These are phyloP conservation scores for Parsonsia alboflavescens DNA, from an alignment of 257 asterid species.

Conservation along the genomic window DNA sequence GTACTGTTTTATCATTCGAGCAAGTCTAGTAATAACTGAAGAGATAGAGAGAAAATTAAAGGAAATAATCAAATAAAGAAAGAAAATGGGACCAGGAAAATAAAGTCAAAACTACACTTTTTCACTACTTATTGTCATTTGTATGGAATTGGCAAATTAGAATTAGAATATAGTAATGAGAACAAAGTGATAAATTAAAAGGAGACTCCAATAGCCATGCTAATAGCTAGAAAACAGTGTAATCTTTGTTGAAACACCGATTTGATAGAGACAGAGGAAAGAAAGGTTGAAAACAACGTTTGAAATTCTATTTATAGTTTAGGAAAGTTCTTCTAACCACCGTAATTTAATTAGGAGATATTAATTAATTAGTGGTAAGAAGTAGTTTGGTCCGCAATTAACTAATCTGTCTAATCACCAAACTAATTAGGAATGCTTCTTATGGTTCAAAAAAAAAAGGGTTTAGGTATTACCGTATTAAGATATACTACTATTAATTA, in stretches of 20 bases:
- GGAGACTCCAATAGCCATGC: no score
- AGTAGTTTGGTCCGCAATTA: neutral
- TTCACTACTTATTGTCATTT: neutral
- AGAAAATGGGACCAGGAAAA: no score
- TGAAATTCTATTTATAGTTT: neutral
- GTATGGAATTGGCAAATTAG: no score
- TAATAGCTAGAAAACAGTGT: no score
- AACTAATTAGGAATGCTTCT: neutral
- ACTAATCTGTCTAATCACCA: neutral
- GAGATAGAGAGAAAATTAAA: no score
- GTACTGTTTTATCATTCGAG: no score
- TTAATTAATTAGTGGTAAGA: neutral
- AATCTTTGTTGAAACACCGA: no score
- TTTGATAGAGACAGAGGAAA: neutral
- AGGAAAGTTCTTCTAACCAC: neutral
- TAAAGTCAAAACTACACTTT: neutral
- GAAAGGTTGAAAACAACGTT: conserved; percentile 11
- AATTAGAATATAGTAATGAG: neutral
- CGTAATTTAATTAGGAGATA: neutral
- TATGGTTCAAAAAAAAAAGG: neutral
- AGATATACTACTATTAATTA: no score
- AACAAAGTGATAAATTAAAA: neutral
- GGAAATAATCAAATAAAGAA: no score
- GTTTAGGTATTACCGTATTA: neutral
- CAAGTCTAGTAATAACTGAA: no score